A percentile compares a stretch with the other conserved stretches of the same genome.
Conservation (phyloP, 345 rosid genomes). For the Syzygium grande region DNA sequence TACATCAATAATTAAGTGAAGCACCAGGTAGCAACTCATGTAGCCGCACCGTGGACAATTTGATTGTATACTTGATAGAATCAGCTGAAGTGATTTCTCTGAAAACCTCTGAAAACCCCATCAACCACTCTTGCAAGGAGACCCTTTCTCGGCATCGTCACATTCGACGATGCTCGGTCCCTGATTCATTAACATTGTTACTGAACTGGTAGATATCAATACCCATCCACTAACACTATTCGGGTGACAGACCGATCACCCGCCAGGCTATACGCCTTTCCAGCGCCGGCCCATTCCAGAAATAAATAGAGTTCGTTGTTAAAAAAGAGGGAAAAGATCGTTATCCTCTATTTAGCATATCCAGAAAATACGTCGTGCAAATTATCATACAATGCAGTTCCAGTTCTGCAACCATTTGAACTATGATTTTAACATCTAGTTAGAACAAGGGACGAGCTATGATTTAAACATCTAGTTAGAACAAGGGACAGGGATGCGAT, state of each 20-base stretch:
- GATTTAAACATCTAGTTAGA: not conserved
- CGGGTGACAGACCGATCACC: slow-evolving; percentile 21
- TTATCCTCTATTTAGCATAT: not conserved
- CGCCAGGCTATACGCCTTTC: slow-evolving; percentile 83
- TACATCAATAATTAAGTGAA: not conserved
- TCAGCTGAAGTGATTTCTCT: slow-evolving; percentile 34
- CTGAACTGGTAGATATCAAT: not conserved
- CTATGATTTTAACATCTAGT: no score
- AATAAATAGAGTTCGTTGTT: not conserved
- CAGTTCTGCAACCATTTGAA: not conserved
- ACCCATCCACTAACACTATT: not conserved
- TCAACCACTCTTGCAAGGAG: slow-evolving; percentile 62
- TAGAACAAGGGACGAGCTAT: no score
- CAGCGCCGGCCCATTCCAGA: slow-evolving; percentile 76
- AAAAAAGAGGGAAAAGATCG: not conserved
- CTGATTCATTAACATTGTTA: slow-evolving; percentile 16
- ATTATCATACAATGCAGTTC: not conserved
- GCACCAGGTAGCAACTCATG: not conserved
- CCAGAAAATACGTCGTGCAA: not conserved
- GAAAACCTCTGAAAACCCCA: slow-evolving; percentile 64
- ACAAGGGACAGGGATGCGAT: not conserved
- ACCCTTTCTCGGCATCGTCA: slow-evolving; percentile 56
- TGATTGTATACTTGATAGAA: slow-evolving; percentile 35
- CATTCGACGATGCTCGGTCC: slow-evolving; percentile 48
- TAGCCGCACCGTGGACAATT: slow-evolving; percentile 67